Conservation (phyloP, 768 basidiomycete genomes). For the Scleroderma citrinum region DNA sequence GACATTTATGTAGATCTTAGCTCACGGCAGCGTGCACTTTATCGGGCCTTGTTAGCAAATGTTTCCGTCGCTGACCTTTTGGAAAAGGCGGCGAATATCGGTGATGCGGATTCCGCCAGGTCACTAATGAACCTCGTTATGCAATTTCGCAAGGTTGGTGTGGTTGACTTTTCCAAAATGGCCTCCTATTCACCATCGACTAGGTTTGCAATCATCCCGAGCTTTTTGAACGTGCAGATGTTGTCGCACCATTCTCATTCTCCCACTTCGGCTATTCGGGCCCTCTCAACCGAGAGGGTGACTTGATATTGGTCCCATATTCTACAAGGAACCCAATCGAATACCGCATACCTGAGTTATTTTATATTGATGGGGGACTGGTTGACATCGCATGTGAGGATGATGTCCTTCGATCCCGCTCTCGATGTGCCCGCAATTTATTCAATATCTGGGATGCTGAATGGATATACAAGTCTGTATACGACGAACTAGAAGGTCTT, state of each 20-base stretch:
- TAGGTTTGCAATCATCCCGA: constrained; percentile 98
- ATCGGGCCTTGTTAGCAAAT: constrained; percentile 84
- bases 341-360: constrained; percentile 62
- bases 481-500: constrained; percentile 51
- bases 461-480: constrained; percentile 66
- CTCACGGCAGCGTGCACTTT: constrained; percentile 85
- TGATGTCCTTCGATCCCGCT: constrained; percentile 43
- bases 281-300: constrained; percentile 82
- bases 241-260: constrained; percentile 89
- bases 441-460: constrained; percentile 91
- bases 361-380: constrained; percentile 76
- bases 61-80: constrained; percentile 93
- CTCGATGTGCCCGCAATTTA: constrained; percentile 53
- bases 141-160: constrained; percentile 92
- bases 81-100: constrained; percentile 86
- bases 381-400: constrained; percentile 56
- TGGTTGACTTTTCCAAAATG: not conserved
- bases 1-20: constrained; percentile 94
- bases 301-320: constrained; percentile 75
- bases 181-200: constrained; percentile 1
- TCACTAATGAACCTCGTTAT: constrained; percentile 99
- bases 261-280: constrained; percentile 75
- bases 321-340: constrained; percentile 87
- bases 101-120: constrained; percentile 86
- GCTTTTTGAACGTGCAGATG: constrained; percentile 95